phyloP scores from a whole-genome alignment of 768 basidiomycete genomes.

The Lactifluus echinatus region DNA sequence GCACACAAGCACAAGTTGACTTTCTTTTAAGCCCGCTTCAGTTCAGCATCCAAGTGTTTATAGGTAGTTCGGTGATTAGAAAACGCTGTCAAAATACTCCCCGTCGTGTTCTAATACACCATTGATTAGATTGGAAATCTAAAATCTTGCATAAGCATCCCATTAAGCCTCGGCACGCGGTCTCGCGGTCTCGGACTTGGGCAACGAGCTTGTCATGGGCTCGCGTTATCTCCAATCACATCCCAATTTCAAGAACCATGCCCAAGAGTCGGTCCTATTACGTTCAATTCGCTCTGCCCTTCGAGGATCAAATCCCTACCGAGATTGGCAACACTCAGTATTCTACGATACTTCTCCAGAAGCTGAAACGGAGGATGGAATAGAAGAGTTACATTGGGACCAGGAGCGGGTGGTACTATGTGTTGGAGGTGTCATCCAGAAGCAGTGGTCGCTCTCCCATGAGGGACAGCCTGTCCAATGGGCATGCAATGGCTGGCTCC shows the following conservation, averaged over 20 bases:
- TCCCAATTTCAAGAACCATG: background rate
- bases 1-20: too few species aligned
- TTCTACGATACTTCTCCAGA: conserved; percentile 5
- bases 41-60: too few species aligned
- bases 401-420: conserved; percentile 52
- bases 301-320: conserved; percentile 32
- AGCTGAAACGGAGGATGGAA: conserved; percentile 29
- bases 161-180: too few species aligned
- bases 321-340: background rate
- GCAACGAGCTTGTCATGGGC: background rate
- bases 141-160: too few species aligned
- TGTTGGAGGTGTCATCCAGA: conserved; percentile 56
- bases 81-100: too few species aligned
- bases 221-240: conserved; percentile 11
- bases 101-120: too few species aligned
- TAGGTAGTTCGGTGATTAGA: too few species aligned
- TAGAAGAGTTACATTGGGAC: conserved; percentile 65
- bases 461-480: conserved; percentile 69
- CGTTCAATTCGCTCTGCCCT: conserved; percentile 52
- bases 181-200: too few species aligned
- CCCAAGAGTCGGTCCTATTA: conserved; percentile 36
- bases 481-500: conserved; percentile 70
- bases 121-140: too few species aligned
- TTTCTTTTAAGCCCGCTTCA: too few species aligned
- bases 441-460: conserved; percentile 66